Conservation (phyloP, 371 early-diverging fungal species). For the Syncephalastrum racemosum region DNA sequence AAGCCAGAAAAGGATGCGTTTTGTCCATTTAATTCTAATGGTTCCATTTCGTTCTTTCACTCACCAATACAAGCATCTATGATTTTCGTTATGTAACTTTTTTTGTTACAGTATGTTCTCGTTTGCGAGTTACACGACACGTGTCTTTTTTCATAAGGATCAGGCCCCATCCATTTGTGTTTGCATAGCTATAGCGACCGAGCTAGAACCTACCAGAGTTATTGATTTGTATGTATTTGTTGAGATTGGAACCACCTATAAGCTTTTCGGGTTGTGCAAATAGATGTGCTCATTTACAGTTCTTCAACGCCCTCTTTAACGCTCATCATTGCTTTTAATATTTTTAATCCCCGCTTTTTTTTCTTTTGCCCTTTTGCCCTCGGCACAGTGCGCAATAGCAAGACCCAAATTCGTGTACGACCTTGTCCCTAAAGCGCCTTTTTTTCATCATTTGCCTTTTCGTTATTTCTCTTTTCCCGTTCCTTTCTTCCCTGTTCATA, state of each 20-base stretch:
- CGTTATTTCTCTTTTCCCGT: too few relatives aligned
- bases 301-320: background rate
- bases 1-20: too few relatives aligned
- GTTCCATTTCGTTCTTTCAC: too few relatives aligned
- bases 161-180: background rate
- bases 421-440: background rate
- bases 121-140: background rate
- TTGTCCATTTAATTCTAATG: too few relatives aligned
- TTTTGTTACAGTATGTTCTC: background rate
- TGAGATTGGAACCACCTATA: too few relatives aligned
- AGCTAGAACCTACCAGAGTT: background rate
- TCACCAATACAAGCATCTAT: background rate
- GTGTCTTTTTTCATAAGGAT: background rate
- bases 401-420: too few relatives aligned
- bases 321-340: background rate
- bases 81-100: background rate
- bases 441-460: conserved; percentile 6
- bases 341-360: conserved; percentile 2
- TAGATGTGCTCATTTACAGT: background rate
- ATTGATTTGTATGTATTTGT: background rate
- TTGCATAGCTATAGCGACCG: background rate
- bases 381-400: too few relatives aligned
- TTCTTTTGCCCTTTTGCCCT: background rate
- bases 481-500: too few relatives aligned
- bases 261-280: conserved; percentile 2